These are phyloP conservation scores for Boletus rubroflammeus DNA, from an alignment of 768 basidiomycete genomes.

Conservation along the genomic window DNA sequence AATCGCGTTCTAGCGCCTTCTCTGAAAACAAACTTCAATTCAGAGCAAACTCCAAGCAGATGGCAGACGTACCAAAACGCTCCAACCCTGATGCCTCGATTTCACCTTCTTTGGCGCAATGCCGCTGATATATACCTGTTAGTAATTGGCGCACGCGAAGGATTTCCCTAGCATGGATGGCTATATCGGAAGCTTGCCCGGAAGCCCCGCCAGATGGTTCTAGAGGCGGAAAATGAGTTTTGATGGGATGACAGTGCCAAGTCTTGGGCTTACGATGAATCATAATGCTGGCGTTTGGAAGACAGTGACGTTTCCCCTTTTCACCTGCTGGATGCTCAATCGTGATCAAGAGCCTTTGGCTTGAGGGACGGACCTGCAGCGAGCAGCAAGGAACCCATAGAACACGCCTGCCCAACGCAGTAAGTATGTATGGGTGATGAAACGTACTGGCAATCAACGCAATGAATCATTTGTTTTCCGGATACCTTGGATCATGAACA, in stretches of 20 bases:
- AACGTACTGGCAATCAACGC: constrained; percentile 60
- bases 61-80: constrained; percentile 66
- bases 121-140: constrained; percentile 85
- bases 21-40: constrained; percentile 43
- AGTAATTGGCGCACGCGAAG: constrained; percentile 80
- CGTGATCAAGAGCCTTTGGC: constrained; percentile 6
- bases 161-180: constrained; percentile 97
- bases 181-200: constrained; percentile 94
- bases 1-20: constrained; percentile 88
- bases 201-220: constrained; percentile 96
- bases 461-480: constrained; percentile 25
- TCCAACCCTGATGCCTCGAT: constrained; percentile 55
- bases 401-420: constrained; percentile 91
- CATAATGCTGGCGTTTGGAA: constrained; percentile 96
- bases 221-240: constrained; percentile 32
- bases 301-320: constrained; percentile 84
- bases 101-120: constrained; percentile 72
- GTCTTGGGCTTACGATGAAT: constrained; percentile 75
- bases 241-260: neutral
- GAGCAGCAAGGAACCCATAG: constrained; percentile 92
- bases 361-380: constrained; percentile 58
- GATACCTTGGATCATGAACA: constrained; percentile 10
- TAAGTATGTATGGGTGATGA: constrained; percentile 95
- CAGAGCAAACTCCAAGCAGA: constrained; percentile 22
- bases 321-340: constrained; percentile 47